Evolutionary conservation across 2,329 filamentous ascomycete species (phyloP).

Genomic region (Dissoconium aciculare): DNA sequence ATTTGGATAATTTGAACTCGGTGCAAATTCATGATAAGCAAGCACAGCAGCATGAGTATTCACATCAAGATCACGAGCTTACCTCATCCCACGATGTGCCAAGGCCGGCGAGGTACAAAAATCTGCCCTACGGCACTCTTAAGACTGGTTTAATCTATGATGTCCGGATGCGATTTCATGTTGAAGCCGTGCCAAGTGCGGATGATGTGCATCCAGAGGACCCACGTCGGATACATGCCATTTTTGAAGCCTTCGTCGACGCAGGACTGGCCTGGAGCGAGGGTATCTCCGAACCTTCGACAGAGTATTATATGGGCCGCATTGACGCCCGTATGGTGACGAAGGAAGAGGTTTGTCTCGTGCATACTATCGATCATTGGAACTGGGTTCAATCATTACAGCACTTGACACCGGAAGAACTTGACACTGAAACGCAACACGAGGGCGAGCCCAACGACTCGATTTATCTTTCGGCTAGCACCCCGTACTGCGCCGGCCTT

Average conservation of each 20-base stretch:
- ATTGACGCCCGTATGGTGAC: constrained; percentile 69
- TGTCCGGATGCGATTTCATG: constrained; percentile 87
- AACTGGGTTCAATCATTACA: constrained; percentile 54
- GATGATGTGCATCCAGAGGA: constrained; percentile 86
- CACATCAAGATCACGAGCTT: too few species aligned
- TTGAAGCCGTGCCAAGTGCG: constrained; percentile 44
- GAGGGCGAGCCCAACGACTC: constrained; percentile 37
- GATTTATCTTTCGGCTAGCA: constrained; percentile 28
- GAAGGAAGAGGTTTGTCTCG: constrained; percentile 60
- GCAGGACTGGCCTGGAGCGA: constrained; percentile 46
- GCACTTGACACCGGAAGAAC: constrained; percentile 21
- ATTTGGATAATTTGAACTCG: constrained; percentile 1
- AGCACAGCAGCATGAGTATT: constrained; percentile 4
- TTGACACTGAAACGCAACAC: constrained; percentile 42
- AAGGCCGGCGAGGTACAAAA: constrained; percentile 21
- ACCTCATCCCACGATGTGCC: constrained; percentile 15
- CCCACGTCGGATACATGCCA: constrained; percentile 78
- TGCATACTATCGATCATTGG: constrained; percentile 66
- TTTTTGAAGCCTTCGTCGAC: constrained; percentile 75
- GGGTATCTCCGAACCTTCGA: constrained; percentile 30
- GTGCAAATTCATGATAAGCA: constrained; percentile 5
- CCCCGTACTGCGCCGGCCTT: constrained; percentile 54
- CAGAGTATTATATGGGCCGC: constrained; percentile 43
- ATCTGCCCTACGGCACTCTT: constrained; percentile 24
- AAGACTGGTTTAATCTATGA: constrained; percentile 53